phyloP scores from a whole-genome alignment of 169 alveolate species.

The Toxoplasma gondii region DNA sequence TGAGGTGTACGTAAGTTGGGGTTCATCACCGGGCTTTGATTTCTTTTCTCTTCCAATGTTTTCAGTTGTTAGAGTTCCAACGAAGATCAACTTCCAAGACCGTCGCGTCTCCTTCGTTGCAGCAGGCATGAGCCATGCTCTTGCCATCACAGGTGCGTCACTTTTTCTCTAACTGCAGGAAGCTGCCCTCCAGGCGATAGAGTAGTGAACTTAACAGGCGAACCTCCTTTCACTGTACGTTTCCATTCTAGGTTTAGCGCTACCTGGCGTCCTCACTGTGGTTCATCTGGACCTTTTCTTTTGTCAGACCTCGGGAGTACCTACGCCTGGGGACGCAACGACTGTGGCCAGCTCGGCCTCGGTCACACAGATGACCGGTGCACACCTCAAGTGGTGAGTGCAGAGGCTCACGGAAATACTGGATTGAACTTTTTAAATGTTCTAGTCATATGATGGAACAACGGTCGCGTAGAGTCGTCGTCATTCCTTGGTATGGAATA shows the following conservation, averaged over 20 bases:
- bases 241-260: too few species aligned
- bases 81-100: constrained; percentile 51
- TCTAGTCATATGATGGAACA: too few species aligned
- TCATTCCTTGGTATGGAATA: too few species aligned
- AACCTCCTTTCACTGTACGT: too few species aligned
- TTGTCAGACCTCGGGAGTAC: constrained; percentile 53
- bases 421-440: too few species aligned
- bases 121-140: constrained; percentile 39
- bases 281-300: neutral
- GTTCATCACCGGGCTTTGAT: neutral
- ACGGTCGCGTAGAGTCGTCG: too few species aligned
- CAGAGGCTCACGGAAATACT: neutral
- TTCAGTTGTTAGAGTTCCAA: constrained; percentile 20
- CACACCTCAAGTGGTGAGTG: constrained; percentile 55
- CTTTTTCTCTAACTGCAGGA: too few species aligned
- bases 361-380: constrained; percentile 58
- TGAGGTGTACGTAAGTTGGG: neutral
- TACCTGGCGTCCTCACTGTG: too few species aligned
- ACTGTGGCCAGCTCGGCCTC: constrained; percentile 52
- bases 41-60: neutral
- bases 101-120: constrained; percentile 40
- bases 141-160: constrained; percentile 49
- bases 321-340: constrained; percentile 58
- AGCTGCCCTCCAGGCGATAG: too few species aligned
- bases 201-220: too few species aligned